Conservation (phyloP, 2,329 filamentous ascomycete species). For the Cadophora luteo-olivacea region DNA sequence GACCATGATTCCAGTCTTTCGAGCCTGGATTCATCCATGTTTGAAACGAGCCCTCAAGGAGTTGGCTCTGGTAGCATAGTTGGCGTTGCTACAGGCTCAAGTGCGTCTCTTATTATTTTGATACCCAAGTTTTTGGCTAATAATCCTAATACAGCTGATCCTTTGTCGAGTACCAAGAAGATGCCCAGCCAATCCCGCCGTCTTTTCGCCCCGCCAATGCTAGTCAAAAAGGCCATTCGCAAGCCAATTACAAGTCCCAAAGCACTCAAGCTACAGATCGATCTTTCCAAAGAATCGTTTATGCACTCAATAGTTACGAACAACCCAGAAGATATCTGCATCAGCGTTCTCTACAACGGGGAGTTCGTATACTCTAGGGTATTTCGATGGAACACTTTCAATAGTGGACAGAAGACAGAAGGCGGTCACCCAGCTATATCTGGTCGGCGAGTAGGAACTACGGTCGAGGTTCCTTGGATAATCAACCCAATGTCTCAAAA, state of each 20-base stretch:
- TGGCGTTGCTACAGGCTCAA: not conserved
- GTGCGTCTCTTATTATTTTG: not conserved
- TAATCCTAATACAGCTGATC: not conserved
- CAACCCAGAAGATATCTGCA: constrained; percentile 20
- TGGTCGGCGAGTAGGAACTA: constrained; percentile 23
- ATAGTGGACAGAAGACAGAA: constrained; percentile 10
- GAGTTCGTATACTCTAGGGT: constrained; percentile 23
- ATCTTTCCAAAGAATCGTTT: constrained; percentile 23
- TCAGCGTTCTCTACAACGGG: constrained; percentile 31
- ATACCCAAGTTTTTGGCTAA: not conserved
- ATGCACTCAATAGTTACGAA: constrained; percentile 19
- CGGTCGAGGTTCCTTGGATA: constrained; percentile 27
- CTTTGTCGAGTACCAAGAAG: not conserved
- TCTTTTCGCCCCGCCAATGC: not conserved
- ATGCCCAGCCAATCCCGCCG: not conserved
- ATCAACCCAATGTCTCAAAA: constrained; percentile 14
- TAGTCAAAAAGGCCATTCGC: not conserved
- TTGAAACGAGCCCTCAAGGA: not conserved
- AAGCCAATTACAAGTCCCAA: constrained; percentile 20
- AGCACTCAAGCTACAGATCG: constrained; percentile 26
- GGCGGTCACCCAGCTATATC: constrained; percentile 23
- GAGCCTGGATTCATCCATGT: constrained; percentile 6
- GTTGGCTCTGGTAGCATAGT: not conserved
- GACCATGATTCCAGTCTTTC: constrained; percentile 11
- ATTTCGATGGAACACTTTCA: constrained; percentile 21